Evolutionary conservation across 1,284 basidiomycete species (phyloP), one percentile per base, ranked within the genome.

Genomic region (Rhodotorula sp.): DNA sequence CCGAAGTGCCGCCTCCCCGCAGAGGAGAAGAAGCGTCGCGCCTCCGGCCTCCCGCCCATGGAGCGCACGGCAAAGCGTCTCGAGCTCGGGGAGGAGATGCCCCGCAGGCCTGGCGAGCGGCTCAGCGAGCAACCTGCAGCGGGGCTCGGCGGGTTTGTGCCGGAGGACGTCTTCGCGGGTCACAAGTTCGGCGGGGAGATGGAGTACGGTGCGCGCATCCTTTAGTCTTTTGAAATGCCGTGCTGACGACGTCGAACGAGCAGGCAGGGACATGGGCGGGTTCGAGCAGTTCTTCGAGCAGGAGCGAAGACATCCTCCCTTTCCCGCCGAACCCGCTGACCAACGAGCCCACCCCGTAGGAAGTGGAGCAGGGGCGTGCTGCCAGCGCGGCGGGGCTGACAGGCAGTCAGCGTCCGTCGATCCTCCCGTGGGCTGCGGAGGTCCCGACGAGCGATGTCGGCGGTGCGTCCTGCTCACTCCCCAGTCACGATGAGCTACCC

Each of bases 401-500:
- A 5, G 64, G 34, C 36, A 68, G 68, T 27, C 60, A 55, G 27
- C 61, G 68, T 9, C 61, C 61, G 29, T 70, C 70, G 32, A 13
- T 61, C 9, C 37, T 69, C 7, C 73, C 73, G 2, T 75, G 73
- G 73, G 64, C 64, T 3, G 66, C 54, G 13, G 73, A 71, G 37
- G 32, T 53, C 2, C 67, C 60, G 0, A 69, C 72, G 60, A 74
- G 69, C 63, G 73, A 74, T 15, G 32, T 53, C 27, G 67, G 67
- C 29, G 64, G 59, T 50, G 57, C 51, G 61, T 54, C 15, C 44
- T 6, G n/a, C 3, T 5, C 9, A 36, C 9, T 41, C 46, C 21
- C 32, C 44, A 8, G 7, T n/a, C 21, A 15, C 32, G n/a, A 2
- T 0, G 12, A 39, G 19, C n/a, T 46, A 8, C 46, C 21, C 12